Evolutionary conservation across 495 filamentous ascomycete species (phyloP).

Genomic region (Jackrogersella multiformis): DNA sequence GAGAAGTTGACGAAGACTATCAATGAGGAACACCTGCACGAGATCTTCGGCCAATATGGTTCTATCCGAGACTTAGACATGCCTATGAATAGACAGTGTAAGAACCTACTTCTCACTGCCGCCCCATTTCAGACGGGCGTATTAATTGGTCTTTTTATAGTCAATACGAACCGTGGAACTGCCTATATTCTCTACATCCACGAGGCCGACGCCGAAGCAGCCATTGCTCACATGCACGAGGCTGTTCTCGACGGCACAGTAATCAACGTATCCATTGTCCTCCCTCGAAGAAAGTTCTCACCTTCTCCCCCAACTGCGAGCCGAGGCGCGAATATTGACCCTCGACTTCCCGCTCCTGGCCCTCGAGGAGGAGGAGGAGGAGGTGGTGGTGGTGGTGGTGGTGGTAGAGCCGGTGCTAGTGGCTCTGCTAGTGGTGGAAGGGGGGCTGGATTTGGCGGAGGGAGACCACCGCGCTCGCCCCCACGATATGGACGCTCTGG

Average conservation of each 20-base stretch:
- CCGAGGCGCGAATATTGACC: conserved; percentile 59
- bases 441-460: conserved; percentile 37
- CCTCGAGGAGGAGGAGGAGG: conserved; percentile 44
- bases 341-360: conserved; percentile 54
- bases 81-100: conserved; percentile 88
- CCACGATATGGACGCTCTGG: conserved; percentile 51
- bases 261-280: conserved; percentile 91
- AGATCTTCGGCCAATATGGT: conserved; percentile 93
- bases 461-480: conserved; percentile 50
- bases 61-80: conserved; percentile 86
- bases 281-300: conserved; percentile 77
- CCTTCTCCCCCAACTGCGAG: conserved; percentile 59
- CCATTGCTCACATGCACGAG: conserved; percentile 98
- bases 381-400: conserved; percentile 46
- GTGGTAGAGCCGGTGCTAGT: conserved; percentile 44
- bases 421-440: conserved; percentile 43
- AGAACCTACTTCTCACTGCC: conserved; percentile 40
- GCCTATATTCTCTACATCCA: conserved; percentile 90
- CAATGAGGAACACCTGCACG: conserved; percentile 82
- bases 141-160: conserved; percentile 54
- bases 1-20: conserved; percentile 98
- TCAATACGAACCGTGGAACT: conserved; percentile 89
- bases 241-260: conserved; percentile 89
- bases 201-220: conserved; percentile 81
- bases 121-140: background rate